phyloP scores from a whole-genome alignment of 108 stramenopile species.

The Discostella stelligeroides region DNA sequence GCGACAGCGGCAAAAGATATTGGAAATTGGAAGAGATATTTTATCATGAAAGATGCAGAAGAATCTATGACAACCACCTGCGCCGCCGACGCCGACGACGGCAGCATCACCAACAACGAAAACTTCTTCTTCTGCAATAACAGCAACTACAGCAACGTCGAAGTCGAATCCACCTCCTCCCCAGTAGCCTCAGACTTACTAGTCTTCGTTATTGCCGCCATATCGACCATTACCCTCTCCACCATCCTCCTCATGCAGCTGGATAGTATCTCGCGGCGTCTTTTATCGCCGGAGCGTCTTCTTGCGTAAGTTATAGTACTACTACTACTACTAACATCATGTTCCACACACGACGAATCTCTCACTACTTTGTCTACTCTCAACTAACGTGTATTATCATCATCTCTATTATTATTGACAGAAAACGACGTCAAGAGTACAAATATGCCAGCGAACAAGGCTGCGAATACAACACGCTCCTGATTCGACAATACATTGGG shows the following conservation, averaged over 20 bases:
- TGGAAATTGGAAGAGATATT: no score
- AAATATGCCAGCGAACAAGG: conserved; percentile 29
- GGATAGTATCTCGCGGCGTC: conserved; percentile 30
- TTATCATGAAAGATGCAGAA: no score
- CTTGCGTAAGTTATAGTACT: conserved; percentile 15
- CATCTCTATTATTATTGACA: no score
- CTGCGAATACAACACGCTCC: conserved; percentile 29
- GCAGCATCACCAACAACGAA: no score
- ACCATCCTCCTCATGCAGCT: conserved; percentile 37
- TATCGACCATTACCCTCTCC: conserved; percentile 18
- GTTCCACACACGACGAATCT: background rate
- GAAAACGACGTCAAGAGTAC: conserved; percentile 45
- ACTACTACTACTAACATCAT: background rate
- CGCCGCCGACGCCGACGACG: no score
- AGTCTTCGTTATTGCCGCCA: conserved; percentile 9
- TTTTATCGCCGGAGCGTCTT: conserved; percentile 32
- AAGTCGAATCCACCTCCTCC: no score
- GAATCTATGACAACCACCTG: no score
- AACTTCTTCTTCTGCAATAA: background rate
- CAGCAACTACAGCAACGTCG: no score
- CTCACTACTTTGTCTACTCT: no score
- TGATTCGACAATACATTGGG: conserved; percentile 45
- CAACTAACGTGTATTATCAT: no score
- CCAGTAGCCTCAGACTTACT: conserved; percentile 18
- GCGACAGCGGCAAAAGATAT: no score